Conservation (phyloP, 2,329 filamentous ascomycete species). For the Erysiphe pulchra region DNA sequence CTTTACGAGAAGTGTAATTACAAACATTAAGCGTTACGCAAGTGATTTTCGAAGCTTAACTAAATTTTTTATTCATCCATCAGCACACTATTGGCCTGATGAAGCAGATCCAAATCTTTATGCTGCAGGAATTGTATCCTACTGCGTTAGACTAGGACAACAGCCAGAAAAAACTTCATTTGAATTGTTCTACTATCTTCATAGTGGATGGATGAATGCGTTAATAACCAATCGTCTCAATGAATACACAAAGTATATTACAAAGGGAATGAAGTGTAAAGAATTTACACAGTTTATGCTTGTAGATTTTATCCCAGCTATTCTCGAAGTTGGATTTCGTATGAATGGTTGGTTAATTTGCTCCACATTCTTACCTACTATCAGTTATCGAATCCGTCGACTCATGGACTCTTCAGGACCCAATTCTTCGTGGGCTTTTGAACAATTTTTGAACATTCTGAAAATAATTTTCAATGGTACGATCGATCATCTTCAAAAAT, state of each 20-base stretch:
- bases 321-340: constrained; percentile 7
- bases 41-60: constrained; percentile 7
- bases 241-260: constrained; percentile 5
- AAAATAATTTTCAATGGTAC: constrained; percentile 7
- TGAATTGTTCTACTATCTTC: constrained; percentile 11
- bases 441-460: constrained; percentile 5
- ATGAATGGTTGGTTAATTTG: constrained; percentile 8
- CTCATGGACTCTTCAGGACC: constrained; percentile 2
- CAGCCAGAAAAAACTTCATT: constrained; percentile 5
- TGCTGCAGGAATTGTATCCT: constrained; percentile 9
- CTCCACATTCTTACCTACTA: constrained; percentile 7
- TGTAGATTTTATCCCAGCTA: constrained; percentile 8
- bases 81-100: constrained; percentile 9
- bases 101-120: constrained; percentile 10
- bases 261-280: constrained; percentile 5
- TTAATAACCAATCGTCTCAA: constrained; percentile 3
- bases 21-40: constrained; percentile 8
- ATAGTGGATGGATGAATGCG: constrained; percentile 9
- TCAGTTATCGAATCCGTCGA: constrained; percentile 2
- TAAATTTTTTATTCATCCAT: constrained; percentile 9
- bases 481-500: neutral
- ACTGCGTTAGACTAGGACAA: constrained; percentile 7
- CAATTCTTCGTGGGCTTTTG: constrained; percentile 3
- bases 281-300: constrained; percentile 9
- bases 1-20: constrained; percentile 6